Percentiles rank a stretch among this genome's conserved stretches.
Evolutionary conservation across 164 flowering plant genomes (phyloP).

Genomic region (Taxillus chinensis): DNA sequence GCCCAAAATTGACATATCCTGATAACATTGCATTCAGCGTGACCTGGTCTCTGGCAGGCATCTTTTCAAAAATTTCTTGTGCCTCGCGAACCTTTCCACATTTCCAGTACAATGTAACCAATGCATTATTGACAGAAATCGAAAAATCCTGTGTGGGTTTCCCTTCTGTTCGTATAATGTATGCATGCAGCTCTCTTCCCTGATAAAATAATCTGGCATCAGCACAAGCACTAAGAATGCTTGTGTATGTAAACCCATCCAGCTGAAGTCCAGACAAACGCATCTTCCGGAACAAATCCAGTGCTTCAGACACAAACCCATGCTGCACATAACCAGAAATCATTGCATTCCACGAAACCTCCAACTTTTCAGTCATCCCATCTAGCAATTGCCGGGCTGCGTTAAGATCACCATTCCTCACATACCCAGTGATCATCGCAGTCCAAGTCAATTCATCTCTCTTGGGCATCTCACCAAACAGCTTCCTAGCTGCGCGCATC

Average conservation of each 20-base stretch:
- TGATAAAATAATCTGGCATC: slow-evolving; percentile 22
- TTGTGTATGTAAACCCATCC: slow-evolving; percentile 49
- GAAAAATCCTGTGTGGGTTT: slow-evolving; percentile 11
- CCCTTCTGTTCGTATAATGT: slow-evolving; percentile 25
- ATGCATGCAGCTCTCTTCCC: slow-evolving; percentile 45
- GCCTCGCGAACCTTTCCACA: slow-evolving; percentile 33
- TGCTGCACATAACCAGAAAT: slow-evolving; percentile 51
- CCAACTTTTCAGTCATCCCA: slow-evolving; percentile 29
- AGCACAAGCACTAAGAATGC: slow-evolving; percentile 43
- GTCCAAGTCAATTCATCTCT: slow-evolving; percentile 74
- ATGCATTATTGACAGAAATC: slow-evolving; percentile 38
- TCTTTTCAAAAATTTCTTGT: slow-evolving; percentile 24
- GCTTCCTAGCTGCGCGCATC: slow-evolving; percentile 35
- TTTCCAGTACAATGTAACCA: slow-evolving; percentile 42
- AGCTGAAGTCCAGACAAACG: slow-evolving; percentile 17
- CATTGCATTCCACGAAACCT: slow-evolving; percentile 52
- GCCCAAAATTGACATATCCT: slow-evolving; percentile 28
- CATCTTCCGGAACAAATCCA: slow-evolving; percentile 38
- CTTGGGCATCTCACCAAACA: slow-evolving; percentile 50
- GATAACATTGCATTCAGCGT: slow-evolving; percentile 51
- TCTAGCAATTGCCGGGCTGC: slow-evolving; percentile 27
- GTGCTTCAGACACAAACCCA: slow-evolving; percentile 26
- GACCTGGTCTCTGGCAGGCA: slow-evolving; percentile 32
- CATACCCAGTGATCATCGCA: slow-evolving; percentile 71
- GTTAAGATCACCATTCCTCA: slow-evolving; percentile 24